Percentiles rank a stretch among this genome's conserved stretches.
These are phyloP conservation scores for Wickerhamiella sergipiensis DNA, from an alignment of 805 yeast species.

Conservation along the genomic window DNA sequence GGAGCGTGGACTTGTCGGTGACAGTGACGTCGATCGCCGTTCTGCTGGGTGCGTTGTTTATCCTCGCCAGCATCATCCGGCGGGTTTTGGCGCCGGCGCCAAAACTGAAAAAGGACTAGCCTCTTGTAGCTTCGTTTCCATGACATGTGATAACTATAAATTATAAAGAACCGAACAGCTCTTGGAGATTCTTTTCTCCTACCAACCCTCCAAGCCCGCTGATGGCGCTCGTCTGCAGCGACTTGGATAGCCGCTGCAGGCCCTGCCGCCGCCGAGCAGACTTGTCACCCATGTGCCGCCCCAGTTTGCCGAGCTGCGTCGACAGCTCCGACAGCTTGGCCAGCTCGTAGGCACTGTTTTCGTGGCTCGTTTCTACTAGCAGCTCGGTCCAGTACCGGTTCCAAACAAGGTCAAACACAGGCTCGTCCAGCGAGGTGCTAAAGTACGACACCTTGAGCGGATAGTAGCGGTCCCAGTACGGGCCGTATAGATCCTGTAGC, in stretches of 20 bases:
- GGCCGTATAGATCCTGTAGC: conserved; percentile 34
- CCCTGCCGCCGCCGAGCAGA: neutral
- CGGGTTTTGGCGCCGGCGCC: neutral
- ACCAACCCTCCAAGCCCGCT: neutral
- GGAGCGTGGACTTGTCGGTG: conserved; percentile 24
- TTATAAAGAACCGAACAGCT: neutral
- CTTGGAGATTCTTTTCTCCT: neutral
- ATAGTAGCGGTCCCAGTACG: conserved; percentile 57
- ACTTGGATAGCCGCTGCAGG: neutral
- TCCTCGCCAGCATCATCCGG: conserved; percentile 13
- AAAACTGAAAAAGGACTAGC: neutral
- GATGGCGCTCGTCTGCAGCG: neutral
- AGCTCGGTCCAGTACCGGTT: conserved; percentile 9
- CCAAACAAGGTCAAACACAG: conserved; percentile 24
- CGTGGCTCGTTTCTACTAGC: conserved; percentile 2
- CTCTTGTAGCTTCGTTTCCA: too few relatives aligned
- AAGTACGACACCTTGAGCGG: conserved; percentile 49
- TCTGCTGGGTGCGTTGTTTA: conserved; percentile 24
- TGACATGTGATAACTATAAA: too few relatives aligned
- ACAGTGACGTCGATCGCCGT: conserved; percentile 26
- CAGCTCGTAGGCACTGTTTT: neutral
- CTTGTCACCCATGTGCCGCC: neutral
- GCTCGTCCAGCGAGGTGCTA: conserved; percentile 37
- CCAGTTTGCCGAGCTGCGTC: neutral
- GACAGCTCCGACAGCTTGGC: neutral